These are phyloP conservation scores for Phytophthora colocasiae DNA, from an alignment of 352 stramenopile genomes.

Conservation along the genomic window DNA sequence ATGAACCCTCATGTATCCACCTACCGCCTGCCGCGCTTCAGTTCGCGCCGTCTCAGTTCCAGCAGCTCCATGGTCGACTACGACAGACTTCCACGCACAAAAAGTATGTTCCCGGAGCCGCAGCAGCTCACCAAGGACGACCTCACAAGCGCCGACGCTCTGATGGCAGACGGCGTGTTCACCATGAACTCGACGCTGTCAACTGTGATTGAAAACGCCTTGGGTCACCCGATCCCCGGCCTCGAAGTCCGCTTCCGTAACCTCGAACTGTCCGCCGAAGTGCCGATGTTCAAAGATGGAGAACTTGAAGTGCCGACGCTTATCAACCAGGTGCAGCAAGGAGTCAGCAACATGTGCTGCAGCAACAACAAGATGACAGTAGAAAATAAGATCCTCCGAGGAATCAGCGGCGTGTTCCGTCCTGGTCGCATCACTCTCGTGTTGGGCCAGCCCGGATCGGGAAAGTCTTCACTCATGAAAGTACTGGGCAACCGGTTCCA, in stretches of 20 bases:
- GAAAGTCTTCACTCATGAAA: conserved; percentile 49
- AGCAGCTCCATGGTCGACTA: conserved; percentile 26
- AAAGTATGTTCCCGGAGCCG: conserved; percentile 40
- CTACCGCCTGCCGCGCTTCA: conserved; percentile 44
- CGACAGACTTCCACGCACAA: conserved; percentile 22
- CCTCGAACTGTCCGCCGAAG: conserved; percentile 48
- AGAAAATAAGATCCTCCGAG: conserved; percentile 58
- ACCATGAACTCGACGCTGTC: conserved; percentile 66
- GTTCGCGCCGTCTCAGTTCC: conserved; percentile 34
- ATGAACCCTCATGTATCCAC: conserved; percentile 13
- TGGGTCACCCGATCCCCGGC: conserved; percentile 51
- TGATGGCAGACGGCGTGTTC: conserved; percentile 57
- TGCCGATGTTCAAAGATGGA: conserved; percentile 30
- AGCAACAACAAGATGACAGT: conserved; percentile 36
- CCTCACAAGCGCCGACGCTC: conserved; percentile 54
- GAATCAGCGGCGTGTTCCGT: conserved; percentile 51
- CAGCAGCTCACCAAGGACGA: conserved; percentile 38
- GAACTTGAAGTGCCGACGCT: conserved; percentile 49
- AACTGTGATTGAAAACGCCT: conserved; percentile 49
- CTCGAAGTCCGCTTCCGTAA: conserved; percentile 67
- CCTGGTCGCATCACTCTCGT: conserved; percentile 63
- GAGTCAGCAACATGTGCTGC: conserved; percentile 17
- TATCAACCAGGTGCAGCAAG: conserved; percentile 42
- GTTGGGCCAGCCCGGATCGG: conserved; percentile 39
- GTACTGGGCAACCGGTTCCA: conserved; percentile 60